Base-by-base conservation (phyloP, 1,284 basidiomycete species). In the Waitea zeae region DNA sequence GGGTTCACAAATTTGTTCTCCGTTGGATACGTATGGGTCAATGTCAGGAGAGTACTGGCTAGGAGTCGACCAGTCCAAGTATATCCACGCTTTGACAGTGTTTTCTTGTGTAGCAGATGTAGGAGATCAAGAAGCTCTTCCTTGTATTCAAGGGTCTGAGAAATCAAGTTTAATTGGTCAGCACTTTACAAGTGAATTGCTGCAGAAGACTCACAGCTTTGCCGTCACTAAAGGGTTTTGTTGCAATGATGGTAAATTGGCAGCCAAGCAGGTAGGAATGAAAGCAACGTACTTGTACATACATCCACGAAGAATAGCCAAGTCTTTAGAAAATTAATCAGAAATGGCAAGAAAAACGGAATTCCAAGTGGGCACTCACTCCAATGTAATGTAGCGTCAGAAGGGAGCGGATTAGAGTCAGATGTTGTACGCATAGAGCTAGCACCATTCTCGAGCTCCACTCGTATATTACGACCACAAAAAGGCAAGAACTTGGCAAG, bases 321-420 rank as follows among this genome's bases (percentile, higher is more conserved):
- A 53, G 52, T 77, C 75, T 78, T 31, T 19, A 38, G 33, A 36
- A 22, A 26, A 36, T 30, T 28, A 5, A 15, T 40, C n/a, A n/a
- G n/a, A n/a, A 36, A 12, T 17, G 33, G 36, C 17, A 33, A 34
- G 20, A 19, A 27, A 26, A 40, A 37, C 27, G 14, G 39, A 38
- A 29, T 13, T 12, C 11, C 4, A 51, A 17, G 29, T 7, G 15
- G 15, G 7, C 9, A 11, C 75, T 40, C 51, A 79, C 76, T 86
- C 84, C 87, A 93, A 48, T 93, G 86, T 30, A 95, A 60, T 1
- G 84, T 79, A 3, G 84, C 81, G 52, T 96, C 90, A 2, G 81
- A 79, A 3, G 82, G 73, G 17, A 83, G 54, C 0, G 73, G 65
- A 1, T 76, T 73, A 5, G 69, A 67, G 15, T 71, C 72, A 2